Conservation (phyloP, 768 basidiomycete species). For the Tephrocybe sp. region DNA sequence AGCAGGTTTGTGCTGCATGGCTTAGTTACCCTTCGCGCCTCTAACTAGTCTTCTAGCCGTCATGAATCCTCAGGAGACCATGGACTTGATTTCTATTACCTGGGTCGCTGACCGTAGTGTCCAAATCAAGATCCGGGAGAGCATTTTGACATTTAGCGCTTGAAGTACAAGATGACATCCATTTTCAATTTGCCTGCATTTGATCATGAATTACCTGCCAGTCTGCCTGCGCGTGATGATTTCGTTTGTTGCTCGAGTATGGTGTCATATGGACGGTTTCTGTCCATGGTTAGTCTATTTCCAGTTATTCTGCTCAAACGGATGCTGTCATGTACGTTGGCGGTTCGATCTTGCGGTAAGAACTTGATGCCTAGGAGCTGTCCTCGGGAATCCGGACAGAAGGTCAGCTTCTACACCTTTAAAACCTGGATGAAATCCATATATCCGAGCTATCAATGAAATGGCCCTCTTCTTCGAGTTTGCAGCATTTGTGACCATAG, state of each 20-base stretch:
- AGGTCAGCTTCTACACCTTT: background rate
- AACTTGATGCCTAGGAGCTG: background rate
- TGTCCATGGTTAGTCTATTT: conserved; percentile 3
- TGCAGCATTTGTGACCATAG: background rate
- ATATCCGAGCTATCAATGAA: background rate
- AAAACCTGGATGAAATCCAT: background rate
- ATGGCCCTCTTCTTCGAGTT: conserved; percentile 4
- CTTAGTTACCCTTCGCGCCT: background rate
- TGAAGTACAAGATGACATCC: background rate
- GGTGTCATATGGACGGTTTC: background rate
- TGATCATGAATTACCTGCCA: background rate
- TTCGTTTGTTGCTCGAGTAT: background rate
- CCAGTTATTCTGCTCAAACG: background rate
- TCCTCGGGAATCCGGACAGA: background rate
- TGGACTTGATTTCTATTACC: conserved; percentile 75
- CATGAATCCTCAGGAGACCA: conserved; percentile 50
- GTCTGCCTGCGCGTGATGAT: background rate
- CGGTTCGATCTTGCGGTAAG: conserved; percentile 2
- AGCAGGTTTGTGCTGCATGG: conserved; percentile 55
- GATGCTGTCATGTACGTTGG: background rate
- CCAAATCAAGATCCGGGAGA: conserved; percentile 78
- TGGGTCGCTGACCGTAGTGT: conserved; percentile 87
- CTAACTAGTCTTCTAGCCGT: conserved; percentile 23
- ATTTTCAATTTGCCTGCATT: background rate
- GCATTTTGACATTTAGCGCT: conserved; percentile 83